Conservation (phyloP, 768 basidiomycete species). For the Rhodotorula babjevae region DNA sequence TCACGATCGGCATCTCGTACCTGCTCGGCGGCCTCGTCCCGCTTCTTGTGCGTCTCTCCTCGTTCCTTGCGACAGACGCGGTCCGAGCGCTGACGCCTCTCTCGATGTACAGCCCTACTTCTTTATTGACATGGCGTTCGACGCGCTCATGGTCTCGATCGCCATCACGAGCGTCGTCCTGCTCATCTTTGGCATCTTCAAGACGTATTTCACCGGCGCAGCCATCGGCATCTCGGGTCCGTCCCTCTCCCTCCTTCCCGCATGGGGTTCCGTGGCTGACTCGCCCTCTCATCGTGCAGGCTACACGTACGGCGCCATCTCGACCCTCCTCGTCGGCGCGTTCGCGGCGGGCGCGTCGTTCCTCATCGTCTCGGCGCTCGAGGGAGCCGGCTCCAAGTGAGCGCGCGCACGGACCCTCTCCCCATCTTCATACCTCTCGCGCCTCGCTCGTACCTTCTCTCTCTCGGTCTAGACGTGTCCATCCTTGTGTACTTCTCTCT, state of each 20-base stretch:
- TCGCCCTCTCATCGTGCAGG: slow-evolving; percentile 46
- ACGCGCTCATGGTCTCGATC: slow-evolving; percentile 53
- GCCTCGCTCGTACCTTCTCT: background rate
- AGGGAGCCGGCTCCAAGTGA: slow-evolving; percentile 39
- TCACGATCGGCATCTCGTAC: slow-evolving; percentile 90
- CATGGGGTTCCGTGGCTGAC: no score
- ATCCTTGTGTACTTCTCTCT: no score
- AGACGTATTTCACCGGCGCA: slow-evolving; percentile 49
- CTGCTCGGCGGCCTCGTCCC: slow-evolving; percentile 90
- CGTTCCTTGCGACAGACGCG: slow-evolving; percentile 57
- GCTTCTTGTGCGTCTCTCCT: slow-evolving; percentile 51
- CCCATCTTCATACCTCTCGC: background rate
- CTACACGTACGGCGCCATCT: slow-evolving; percentile 80
- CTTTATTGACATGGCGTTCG: slow-evolving; percentile 67
- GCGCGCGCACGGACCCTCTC: background rate
- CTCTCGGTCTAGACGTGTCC: no score
- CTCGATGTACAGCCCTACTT: slow-evolving; percentile 50
- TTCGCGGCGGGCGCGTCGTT: slow-evolving; percentile 75
- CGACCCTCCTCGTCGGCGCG: slow-evolving; percentile 83
- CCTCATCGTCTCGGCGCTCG: slow-evolving; percentile 57
- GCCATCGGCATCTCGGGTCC: slow-evolving; percentile 47
- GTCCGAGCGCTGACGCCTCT: background rate
- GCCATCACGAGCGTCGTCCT: slow-evolving; percentile 78
- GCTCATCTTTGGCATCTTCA: slow-evolving; percentile 83
- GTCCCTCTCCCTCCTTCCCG: background rate